Base-by-base conservation (phyloP, 140 eudicot genomes). In the Cichorium intybus region DNA sequence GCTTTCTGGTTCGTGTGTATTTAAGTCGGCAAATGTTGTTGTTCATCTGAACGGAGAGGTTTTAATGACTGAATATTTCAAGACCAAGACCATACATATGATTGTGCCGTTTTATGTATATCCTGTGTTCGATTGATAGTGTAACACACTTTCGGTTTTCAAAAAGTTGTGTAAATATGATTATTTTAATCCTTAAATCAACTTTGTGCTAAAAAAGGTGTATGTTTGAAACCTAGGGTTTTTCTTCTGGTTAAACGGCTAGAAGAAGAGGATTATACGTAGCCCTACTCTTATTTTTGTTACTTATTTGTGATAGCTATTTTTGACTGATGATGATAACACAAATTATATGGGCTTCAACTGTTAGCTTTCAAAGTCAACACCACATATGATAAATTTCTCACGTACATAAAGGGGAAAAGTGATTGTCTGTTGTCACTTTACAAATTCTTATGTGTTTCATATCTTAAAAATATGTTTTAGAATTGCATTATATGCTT, bases 391-490 rank as follows among this genome's bases (percentile, higher is more conserved):
- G 6, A 28, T 56, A 29, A 3, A 27, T 28, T n/a, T 56, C 24
- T n/a, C 60, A 10, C 35, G 1, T 15, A n/a, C 2, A 29, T 60
- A 3, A 43, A n/a, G 43, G 54, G 23, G 37, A 3, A 28, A 62
- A 28, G 14, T 29, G 11, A 17, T 28, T n/a, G n/a, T 63, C 46
- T 31, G 54, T 5, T 29, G 6, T 60, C 17, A 8, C 52, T n/a
- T 51, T 28, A 47, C 41, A 66, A 59, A 45, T 46, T 70, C n/a
- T n/a, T n/a, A n/a, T n/a, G n/a, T n/a, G n/a, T n/a, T n/a, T 27
- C 23, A 27, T 26, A 20, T 37, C 23, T 35, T 52, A 21, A 37
- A 37, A 37, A 54, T 37, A 54, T 54, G 31, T 37, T 10, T 27
- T 29, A 57, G 66, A 57, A 46, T 18, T 57, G 49, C 51, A 29